Conservation (phyloP, 2,329 filamentous ascomycete genomes). For the Aspergillus neoniger region DNA sequence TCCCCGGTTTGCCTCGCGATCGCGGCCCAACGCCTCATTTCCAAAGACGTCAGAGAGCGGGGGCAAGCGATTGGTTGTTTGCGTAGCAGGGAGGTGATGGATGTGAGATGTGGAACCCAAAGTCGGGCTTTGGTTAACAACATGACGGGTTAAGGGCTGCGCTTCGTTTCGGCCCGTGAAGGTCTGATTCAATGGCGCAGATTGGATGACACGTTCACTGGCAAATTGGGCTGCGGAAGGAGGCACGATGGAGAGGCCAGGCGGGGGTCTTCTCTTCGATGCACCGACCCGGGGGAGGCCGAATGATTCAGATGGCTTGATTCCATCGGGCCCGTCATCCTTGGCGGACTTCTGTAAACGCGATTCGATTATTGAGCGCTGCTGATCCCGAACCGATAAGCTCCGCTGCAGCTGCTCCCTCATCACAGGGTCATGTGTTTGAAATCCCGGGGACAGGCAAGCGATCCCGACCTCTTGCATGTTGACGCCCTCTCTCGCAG, state of each 20-base stretch:
- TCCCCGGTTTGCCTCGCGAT: constrained; percentile 37
- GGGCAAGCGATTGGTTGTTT: constrained; percentile 88
- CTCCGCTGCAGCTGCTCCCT: constrained; percentile 93
- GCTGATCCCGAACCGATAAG: constrained; percentile 88
- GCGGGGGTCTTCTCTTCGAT: constrained; percentile 64
- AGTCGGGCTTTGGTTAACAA: constrained; percentile 78
- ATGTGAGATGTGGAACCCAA: constrained; percentile 85
- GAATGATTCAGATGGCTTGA: constrained; percentile 56
- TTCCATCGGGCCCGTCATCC: constrained; percentile 65
- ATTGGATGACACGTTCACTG: constrained; percentile 93
- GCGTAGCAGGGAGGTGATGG: constrained; percentile 81
- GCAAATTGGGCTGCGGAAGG: constrained; percentile 91
- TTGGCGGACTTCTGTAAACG: constrained; percentile 86
- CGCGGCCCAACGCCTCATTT: constrained; percentile 64
- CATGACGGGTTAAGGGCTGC: constrained; percentile 73
- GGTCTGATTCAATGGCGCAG: constrained; percentile 88
- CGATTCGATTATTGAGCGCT: constrained; percentile 91
- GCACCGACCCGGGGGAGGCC: constrained; percentile 44
- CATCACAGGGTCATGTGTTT: constrained; percentile 95
- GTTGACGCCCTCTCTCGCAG: constrained; percentile 73
- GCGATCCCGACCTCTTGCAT: constrained; percentile 94
- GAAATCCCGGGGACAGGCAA: constrained; percentile 91
- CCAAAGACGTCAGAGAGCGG: constrained; percentile 95
- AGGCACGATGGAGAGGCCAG: constrained; percentile 90
- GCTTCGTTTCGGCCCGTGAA: constrained; percentile 88